These are phyloP conservation scores for Hypomyces perniciosus DNA, from an alignment of 2,329 filamentous ascomycete species.

Conservation along the genomic window DNA sequence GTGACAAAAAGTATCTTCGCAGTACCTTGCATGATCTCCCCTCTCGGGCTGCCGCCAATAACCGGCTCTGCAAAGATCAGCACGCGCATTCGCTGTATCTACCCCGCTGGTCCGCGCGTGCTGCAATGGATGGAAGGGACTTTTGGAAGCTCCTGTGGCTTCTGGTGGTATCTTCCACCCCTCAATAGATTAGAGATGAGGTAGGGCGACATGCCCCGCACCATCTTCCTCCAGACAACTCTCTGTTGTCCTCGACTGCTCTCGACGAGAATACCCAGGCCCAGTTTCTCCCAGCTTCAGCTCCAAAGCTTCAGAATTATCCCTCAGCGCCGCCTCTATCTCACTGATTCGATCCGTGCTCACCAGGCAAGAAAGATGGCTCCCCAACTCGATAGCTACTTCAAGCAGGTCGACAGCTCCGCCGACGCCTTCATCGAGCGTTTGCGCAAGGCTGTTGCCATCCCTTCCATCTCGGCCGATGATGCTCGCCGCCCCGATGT, in stretches of 20 bases:
- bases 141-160: slow-evolving; percentile 10
- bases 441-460: slow-evolving; percentile 85
- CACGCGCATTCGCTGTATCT: slow-evolving; percentile 4
- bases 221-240: slow-evolving; percentile 29
- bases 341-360: slow-evolving; percentile 46
- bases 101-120: slow-evolving; percentile 4
- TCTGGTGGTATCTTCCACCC: slow-evolving; percentile 11
- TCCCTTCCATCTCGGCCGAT: slow-evolving; percentile 91
- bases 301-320: slow-evolving; percentile 3
- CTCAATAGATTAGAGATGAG: slow-evolving; percentile 22
- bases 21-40: not conserved
- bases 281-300: slow-evolving; percentile 16
- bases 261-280: slow-evolving; percentile 13
- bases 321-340: slow-evolving; percentile 35
- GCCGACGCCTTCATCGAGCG: slow-evolving; percentile 81
- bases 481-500: slow-evolving; percentile 86
- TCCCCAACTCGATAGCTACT: slow-evolving; percentile 84
- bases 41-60: slow-evolving; percentile 23
- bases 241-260: slow-evolving; percentile 20
- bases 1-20: not conserved
- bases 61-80: slow-evolving; percentile 15
- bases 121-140: not conserved
- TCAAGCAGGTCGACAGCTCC: slow-evolving; percentile 81
- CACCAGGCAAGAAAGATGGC: slow-evolving; percentile 75
- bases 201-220: slow-evolving; percentile 41